Evolutionary conservation across 129 eudicot species (phyloP).

Genomic region (Chrysanthemum makinoi): DNA sequence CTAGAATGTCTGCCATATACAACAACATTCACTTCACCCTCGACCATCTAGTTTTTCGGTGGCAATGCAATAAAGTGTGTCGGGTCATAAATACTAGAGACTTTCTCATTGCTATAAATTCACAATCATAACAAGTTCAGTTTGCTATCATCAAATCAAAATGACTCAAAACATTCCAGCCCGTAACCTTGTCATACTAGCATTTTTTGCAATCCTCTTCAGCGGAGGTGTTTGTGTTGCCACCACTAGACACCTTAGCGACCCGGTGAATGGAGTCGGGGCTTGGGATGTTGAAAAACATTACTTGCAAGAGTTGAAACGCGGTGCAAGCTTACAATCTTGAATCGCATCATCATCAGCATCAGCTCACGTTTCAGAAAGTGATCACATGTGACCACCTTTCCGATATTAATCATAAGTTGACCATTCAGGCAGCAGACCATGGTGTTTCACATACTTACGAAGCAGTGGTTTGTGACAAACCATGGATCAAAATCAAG

Average conservation of each 20-base stretch:
- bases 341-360: neutral
- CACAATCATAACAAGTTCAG: neutral
- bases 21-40: no score
- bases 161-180: slow-evolving; percentile 1
- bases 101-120: neutral
- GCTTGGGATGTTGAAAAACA: slow-evolving; percentile 10
- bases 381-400: slow-evolving; percentile 21
- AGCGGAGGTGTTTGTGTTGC: neutral
- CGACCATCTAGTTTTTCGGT: neutral
- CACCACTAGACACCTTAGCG: neutral
- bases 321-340: slow-evolving; percentile 33
- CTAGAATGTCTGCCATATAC: no score
- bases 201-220: neutral
- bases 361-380: slow-evolving; percentile 26
- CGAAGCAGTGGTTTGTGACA: slow-evolving; percentile 31
- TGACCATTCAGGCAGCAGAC: slow-evolving; percentile 25
- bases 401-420: slow-evolving; percentile 24
- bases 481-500: slow-evolving; percentile 28
- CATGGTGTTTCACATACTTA: slow-evolving; percentile 28
- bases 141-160: neutral
- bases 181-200: neutral
- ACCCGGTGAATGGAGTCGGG: slow-evolving; percentile 5
- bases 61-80: neutral
- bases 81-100: neutral
- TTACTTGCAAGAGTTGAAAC: slow-evolving; percentile 21